phyloP scores from a whole-genome alignment of 2,329 filamentous ascomycete genomes.

The Aureobasidium sp. region DNA sequence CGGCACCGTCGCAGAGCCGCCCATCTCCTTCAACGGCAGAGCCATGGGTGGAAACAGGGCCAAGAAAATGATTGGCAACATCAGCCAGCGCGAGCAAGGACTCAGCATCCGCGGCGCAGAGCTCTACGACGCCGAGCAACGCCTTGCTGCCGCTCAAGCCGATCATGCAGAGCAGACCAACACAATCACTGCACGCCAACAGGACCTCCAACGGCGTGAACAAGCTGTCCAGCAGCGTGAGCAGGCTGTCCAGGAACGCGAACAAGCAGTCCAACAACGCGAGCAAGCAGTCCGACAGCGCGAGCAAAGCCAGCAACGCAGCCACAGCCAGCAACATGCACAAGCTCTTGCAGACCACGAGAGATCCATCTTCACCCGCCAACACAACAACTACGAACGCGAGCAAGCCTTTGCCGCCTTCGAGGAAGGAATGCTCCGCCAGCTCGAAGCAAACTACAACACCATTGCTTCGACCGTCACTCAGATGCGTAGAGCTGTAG shows the following conservation, averaged over 20 bases:
- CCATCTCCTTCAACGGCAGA: background rate
- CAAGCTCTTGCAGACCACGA: background rate
- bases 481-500: background rate
- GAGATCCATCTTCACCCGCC: background rate
- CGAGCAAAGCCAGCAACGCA: background rate
- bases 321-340: no score
- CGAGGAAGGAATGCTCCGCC: background rate
- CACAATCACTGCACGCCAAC: background rate
- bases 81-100: background rate
- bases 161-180: background rate
- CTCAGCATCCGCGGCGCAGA: background rate
- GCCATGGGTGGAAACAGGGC: background rate
- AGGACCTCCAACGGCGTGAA: background rate
- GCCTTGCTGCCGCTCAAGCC: background rate
- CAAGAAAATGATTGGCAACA: background rate
- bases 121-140: background rate
- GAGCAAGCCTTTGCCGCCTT: background rate
- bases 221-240: background rate
- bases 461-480: background rate
- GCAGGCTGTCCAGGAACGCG: background rate
- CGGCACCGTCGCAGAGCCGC: constrained; percentile 1
- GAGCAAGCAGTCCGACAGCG: background rate
- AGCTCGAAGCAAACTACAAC: background rate
- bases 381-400: background rate
- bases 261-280: background rate